phyloP scores from a whole-genome alignment of 371 early-diverging fungal genomes.

The Rhizopus sp. region DNA sequence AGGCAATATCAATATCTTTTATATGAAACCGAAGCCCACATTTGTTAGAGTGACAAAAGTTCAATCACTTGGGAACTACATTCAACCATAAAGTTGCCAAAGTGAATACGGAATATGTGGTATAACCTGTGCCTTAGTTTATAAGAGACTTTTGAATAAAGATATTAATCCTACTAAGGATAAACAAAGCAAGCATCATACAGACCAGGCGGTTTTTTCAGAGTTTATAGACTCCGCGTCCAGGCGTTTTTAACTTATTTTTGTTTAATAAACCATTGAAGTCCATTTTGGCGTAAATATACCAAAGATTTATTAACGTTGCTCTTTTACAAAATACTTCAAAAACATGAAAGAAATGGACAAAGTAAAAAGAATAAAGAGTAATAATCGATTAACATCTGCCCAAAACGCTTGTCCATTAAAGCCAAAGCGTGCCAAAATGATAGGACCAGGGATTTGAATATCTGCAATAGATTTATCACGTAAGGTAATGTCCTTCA shows the following conservation, averaged over 20 bases:
- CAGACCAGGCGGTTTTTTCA: background rate
- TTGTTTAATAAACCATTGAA: background rate
- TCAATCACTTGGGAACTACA: no score
- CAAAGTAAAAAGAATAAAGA: constrained; percentile 34
- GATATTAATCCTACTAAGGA: no score
- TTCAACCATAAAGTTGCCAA: no score
- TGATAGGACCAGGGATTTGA: constrained; percentile 51
- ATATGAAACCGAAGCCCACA: no score
- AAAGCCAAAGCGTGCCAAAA: constrained; percentile 48
- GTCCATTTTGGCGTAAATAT: no score
- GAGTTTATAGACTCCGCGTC: background rate
- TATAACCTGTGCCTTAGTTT: no score
- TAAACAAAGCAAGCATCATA: background rate
- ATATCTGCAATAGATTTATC: constrained; percentile 54
- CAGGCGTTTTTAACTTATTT: no score
- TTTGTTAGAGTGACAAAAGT: no score
- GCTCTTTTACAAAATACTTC: constrained; percentile 47
- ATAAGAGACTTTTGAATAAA: no score
- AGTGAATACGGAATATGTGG: no score
- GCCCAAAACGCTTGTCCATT: constrained; percentile 53
- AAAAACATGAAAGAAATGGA: constrained; percentile 39
- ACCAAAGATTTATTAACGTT: constrained; percentile 19
- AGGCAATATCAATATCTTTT: no score
- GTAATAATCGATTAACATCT: constrained; percentile 29
- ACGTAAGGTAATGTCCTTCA: constrained; percentile 47